These are phyloP conservation scores for Trichoderma sp. DNA, from an alignment of 2,329 filamentous ascomycete genomes.

Conservation along the genomic window DNA sequence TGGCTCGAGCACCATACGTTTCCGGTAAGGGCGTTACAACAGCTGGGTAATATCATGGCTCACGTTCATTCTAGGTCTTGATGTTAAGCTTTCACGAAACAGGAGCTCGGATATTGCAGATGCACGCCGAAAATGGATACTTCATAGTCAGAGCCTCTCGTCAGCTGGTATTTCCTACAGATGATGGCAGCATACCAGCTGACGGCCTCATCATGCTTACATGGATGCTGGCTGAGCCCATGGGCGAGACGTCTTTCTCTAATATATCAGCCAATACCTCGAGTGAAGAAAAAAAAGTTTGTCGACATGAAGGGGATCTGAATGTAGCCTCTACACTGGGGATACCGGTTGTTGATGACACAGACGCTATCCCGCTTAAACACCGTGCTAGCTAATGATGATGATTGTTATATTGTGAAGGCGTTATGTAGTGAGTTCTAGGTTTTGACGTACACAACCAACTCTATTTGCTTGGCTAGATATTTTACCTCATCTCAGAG, in stretches of 20 bases:
- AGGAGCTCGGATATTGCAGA: not conserved
- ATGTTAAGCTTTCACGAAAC: not conserved
- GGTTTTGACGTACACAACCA: not conserved
- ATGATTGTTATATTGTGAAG: not conserved
- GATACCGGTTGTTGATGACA: not conserved
- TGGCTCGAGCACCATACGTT: not conserved
- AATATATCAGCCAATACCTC: not conserved
- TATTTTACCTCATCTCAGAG: not conserved
- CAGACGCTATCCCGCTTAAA: not conserved
- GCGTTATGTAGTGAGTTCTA: not conserved
- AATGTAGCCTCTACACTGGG: not conserved
- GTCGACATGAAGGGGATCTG: not conserved
- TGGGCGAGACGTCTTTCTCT: not conserved
- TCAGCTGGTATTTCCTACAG: not conserved
- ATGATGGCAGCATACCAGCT: not conserved
- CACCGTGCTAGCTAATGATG: not conserved
- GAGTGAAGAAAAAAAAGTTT: not conserved
- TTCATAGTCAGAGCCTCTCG: not conserved
- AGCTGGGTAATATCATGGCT: not conserved
- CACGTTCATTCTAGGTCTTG: not conserved
- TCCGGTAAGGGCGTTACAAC: not conserved
- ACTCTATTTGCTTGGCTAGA: not conserved
- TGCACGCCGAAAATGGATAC: not conserved
- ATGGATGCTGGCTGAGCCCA: not conserved
- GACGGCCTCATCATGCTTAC: not conserved